Evolutionary conservation across 352 stramenopile species (phyloP), one percentile per base, ranked within the genome.

Genomic region (Pseudoperonospora humuli): DNA sequence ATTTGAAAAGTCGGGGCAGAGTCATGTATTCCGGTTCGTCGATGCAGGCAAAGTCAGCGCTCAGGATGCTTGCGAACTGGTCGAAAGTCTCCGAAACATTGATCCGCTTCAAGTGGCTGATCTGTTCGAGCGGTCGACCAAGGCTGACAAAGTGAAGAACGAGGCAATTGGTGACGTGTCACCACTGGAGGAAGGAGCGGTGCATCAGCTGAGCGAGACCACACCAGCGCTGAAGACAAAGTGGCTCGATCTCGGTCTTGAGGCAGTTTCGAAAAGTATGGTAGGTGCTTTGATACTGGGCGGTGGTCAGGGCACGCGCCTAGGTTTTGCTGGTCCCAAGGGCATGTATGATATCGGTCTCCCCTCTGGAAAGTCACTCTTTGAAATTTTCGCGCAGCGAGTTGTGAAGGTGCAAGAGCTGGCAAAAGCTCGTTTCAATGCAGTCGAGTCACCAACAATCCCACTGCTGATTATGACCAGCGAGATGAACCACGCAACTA

Each of bases 391-490:
- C 41, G 73, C 67, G 0, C 75, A 97, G 58, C 76, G 93, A 6
- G 58, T 97, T n/a, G 17, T 64, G 4, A 87, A 78, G 40, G 63
- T 98, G 0, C 60, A 78, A 19, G 18, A 50, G 34, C 50, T 87
- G 15, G 69, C 67, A 10, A 23, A 70, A 23, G 36, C 27, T 9
- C 40, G 24, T 17, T 57, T 56, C 17, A 49, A 54, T 3, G 32
- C 59, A 37, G n/a, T 29, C 8, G 26, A 58, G 23, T 14, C 27
- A 15, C 37, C 61, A 83, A 32, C 62, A 60, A 47, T 70, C 13
- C 78, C 80, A 26, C 83, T 98, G 28, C 97, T 96, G 50, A 82
- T 99, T 37, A 98, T 99, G 95, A 99, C 96, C 11, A 98, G 87
- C 59, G 78, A 86, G 11, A 82, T 98, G 58, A 99, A 98, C 61